Evolutionary conservation across 257 asterid species (phyloP).

Genomic region (Nicotiana obtusifolia): DNA sequence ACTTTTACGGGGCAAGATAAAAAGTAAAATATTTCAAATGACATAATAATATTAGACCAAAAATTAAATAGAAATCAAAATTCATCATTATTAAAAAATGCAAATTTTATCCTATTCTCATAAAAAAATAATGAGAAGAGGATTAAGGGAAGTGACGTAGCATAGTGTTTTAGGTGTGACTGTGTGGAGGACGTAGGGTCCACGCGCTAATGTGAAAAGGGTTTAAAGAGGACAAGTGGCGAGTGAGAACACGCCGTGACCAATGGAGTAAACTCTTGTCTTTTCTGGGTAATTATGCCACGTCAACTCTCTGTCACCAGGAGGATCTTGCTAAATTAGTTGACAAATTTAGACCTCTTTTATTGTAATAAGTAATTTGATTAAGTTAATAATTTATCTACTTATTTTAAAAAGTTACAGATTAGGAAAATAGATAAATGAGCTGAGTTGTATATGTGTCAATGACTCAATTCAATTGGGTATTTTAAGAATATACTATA

Average conservation of each 20-base stretch:
- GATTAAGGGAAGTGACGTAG: background rate
- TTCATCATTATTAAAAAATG: no score
- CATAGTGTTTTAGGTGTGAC: conserved; percentile 28
- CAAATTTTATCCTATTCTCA: no score
- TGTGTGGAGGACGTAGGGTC: conserved; percentile 33
- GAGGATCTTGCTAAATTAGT: background rate
- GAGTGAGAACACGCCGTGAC: background rate
- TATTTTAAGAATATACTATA: background rate
- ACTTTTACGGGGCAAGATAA: no score
- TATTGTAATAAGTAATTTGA: background rate
- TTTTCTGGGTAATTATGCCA: background rate
- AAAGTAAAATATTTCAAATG: no score
- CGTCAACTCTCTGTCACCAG: background rate
- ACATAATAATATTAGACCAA: no score
- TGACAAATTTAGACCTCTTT: background rate
- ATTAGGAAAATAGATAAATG: background rate
- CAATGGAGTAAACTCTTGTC: background rate
- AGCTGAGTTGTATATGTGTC: background rate
- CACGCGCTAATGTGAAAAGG: conserved; percentile 25
- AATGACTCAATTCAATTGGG: background rate
- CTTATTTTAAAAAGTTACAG: background rate
- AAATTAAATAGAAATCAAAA: no score
- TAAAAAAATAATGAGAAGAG: no score
- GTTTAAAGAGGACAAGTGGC: background rate
- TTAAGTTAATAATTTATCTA: background rate